These are phyloP conservation scores for Aureobasidium zeae DNA, from an alignment of 2,329 filamentous ascomycete genomes.

Conservation along the genomic window DNA sequence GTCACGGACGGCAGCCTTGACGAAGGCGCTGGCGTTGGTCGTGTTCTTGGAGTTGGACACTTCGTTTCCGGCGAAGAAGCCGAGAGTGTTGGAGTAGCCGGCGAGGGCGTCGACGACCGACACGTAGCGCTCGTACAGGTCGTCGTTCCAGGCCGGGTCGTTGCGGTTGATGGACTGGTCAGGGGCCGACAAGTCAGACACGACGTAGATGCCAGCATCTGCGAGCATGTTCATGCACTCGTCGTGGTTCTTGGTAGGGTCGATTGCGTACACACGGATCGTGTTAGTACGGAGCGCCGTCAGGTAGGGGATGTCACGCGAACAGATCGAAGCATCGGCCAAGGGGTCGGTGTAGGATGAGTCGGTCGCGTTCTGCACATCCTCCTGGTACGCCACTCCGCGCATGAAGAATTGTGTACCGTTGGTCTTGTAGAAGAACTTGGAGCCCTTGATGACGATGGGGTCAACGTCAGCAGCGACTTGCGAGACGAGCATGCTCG, in stretches of 20 bases:
- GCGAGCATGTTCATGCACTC: constrained; percentile 77
- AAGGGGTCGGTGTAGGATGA: constrained; percentile 73
- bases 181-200: constrained; percentile 83
- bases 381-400: constrained; percentile 90
- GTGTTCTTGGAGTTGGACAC: constrained; percentile 84
- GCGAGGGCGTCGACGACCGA: constrained; percentile 70
- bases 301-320: constrained; percentile 77
- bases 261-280: constrained; percentile 89
- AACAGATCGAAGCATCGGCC: constrained; percentile 59
- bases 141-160: constrained; percentile 66
- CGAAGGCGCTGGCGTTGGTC: constrained; percentile 82
- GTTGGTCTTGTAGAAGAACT: constrained; percentile 84
- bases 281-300: constrained; percentile 74
- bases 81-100: constrained; percentile 82
- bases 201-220: constrained; percentile 85
- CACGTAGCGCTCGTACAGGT: constrained; percentile 72
- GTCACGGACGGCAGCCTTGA: constrained; percentile 96
- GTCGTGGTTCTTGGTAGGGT: constrained; percentile 68
- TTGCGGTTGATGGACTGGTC: constrained; percentile 75
- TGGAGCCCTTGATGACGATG: constrained; percentile 66
- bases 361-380: constrained; percentile 43
- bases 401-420: constrained; percentile 77
- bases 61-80: constrained; percentile 98
- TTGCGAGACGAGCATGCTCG: constrained; percentile 43
- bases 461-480: constrained; percentile 50